Percentiles rank a stretch among this genome's conserved stretches.
These are phyloP conservation scores for Isabelozyma heimii DNA, from an alignment of 805 yeast species.

Conservation along the genomic window DNA sequence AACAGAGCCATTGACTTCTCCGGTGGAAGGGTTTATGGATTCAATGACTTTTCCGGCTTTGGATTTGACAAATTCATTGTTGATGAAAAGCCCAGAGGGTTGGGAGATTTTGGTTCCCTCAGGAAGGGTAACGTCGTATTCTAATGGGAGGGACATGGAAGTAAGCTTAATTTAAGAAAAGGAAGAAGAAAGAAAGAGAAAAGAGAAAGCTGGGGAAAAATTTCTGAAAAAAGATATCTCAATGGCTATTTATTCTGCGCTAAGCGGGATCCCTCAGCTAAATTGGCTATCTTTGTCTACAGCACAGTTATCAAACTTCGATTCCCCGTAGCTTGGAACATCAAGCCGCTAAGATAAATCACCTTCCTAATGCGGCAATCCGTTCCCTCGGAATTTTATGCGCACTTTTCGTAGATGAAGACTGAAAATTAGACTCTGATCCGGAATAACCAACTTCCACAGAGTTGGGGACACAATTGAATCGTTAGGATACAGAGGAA, in stretches of 20 bases:
- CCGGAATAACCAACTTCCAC: no score
- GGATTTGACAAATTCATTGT: slow-evolving; percentile 41
- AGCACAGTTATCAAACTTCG: no score
- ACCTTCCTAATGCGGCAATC: no score
- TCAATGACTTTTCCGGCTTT: slow-evolving; percentile 35
- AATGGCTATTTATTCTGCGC: background rate
- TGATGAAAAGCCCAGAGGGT: slow-evolving; percentile 60
- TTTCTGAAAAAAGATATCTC: background rate
- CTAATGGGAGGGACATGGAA: slow-evolving; percentile 34
- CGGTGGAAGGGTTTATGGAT: slow-evolving; percentile 42
- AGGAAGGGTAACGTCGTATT: slow-evolving; percentile 43
- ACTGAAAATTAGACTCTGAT: no score
- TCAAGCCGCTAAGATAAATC: no score
- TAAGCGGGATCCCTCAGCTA: background rate
- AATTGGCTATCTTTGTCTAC: background rate
- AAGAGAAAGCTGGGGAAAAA: background rate
- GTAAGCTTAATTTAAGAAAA: background rate
- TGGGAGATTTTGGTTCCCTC: slow-evolving; percentile 49
- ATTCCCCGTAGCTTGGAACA: no score
- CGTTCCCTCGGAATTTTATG: no score
- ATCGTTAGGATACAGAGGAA: no score
- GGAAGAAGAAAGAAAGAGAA: background rate
- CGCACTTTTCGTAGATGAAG: no score
- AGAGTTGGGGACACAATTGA: no score
- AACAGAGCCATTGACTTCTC: slow-evolving; percentile 40